These are phyloP conservation scores for Chlamydomonas schloesseri DNA, from an alignment of 139 green algal genomes.

Conservation along the genomic window DNA sequence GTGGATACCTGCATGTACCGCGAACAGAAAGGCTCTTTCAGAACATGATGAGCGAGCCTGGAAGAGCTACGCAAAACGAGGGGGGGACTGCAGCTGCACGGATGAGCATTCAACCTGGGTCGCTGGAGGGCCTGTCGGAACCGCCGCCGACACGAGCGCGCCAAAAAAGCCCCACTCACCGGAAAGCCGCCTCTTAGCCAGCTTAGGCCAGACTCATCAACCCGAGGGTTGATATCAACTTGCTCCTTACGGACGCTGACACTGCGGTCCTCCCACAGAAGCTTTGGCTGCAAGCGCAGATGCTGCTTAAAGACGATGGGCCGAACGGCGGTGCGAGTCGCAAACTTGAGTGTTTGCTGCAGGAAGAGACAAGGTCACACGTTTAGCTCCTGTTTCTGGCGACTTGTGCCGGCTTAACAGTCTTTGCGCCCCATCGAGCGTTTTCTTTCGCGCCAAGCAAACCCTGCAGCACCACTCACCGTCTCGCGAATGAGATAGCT, in stretches of 20 bases:
- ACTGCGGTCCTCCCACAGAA: conserved; percentile 21
- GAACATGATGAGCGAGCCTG: too few relatives aligned
- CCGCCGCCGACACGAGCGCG: not conserved
- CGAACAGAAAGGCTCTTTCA: too few relatives aligned
- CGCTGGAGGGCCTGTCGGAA: not conserved
- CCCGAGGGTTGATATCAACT: not conserved
- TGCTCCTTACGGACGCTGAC: conserved; percentile 21
- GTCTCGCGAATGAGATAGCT: conserved; percentile 70
- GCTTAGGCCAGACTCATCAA: conserved; percentile 22
- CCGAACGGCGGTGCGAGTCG: not conserved
- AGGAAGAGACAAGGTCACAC: not conserved
- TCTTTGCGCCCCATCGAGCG: not conserved
- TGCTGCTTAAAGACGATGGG: not conserved
- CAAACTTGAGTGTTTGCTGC: conserved; percentile 41
- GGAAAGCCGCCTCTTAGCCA: conserved; percentile 7
- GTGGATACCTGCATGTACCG: conserved; percentile 54
- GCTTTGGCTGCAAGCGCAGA: not conserved
- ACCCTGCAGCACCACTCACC: conserved; percentile 44
- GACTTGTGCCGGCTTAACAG: too few relatives aligned
- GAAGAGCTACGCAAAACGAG: too few relatives aligned
- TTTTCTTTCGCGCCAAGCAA: not conserved
- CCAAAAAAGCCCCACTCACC: not conserved
- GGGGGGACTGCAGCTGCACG: too few relatives aligned
- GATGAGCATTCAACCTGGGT: too few relatives aligned
- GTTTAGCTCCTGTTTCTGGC: not conserved